Evolutionary conservation across 2,329 filamentous ascomycete species (phyloP).

Genomic region (Xylaria sp.): DNA sequence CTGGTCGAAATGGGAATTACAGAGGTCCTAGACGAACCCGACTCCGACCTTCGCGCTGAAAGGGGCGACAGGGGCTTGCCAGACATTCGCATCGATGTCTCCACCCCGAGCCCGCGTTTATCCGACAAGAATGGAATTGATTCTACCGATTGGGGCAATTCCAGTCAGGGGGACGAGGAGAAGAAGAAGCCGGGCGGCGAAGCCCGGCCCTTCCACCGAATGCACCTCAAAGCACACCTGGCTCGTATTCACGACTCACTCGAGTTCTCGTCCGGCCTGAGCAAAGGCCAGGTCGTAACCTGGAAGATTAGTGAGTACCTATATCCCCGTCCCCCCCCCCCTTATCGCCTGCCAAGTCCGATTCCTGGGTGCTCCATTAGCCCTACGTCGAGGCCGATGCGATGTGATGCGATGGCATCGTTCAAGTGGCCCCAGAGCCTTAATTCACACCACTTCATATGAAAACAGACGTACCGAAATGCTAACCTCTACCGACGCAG

Average conservation of each 20-base stretch:
- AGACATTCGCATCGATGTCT: constrained; percentile 40
- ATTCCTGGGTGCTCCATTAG: too few species aligned
- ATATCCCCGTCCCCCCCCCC: too few species aligned
- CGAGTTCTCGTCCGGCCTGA: constrained; percentile 62
- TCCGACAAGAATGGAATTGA: constrained; percentile 2
- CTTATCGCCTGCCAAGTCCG: too few species aligned
- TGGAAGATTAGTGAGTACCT: constrained; percentile 81
- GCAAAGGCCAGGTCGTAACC: constrained; percentile 56
- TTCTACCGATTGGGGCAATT: constrained; percentile 18
- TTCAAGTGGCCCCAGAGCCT: too few species aligned
- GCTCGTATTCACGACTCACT: constrained; percentile 72
- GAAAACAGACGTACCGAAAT: neutral
- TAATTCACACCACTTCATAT: too few species aligned
- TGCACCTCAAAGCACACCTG: constrained; percentile 60
- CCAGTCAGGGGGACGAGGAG: constrained; percentile 17
- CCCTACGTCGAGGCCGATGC: constrained; percentile 40
- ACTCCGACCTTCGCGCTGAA: neutral
- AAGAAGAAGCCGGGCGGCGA: constrained; percentile 13
- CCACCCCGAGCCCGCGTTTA: constrained; percentile 27
- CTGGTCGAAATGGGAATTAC: constrained; percentile 67
- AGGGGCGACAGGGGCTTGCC: constrained; percentile 27
- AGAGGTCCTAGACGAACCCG: constrained; percentile 44
- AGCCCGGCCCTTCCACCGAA: constrained; percentile 52
- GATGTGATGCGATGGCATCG: too few species aligned
- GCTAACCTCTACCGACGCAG: constrained; percentile 37